Evolutionary conservation across 129 eudicot genomes (phyloP).

Genomic region (Scalesia atractyloides): DNA sequence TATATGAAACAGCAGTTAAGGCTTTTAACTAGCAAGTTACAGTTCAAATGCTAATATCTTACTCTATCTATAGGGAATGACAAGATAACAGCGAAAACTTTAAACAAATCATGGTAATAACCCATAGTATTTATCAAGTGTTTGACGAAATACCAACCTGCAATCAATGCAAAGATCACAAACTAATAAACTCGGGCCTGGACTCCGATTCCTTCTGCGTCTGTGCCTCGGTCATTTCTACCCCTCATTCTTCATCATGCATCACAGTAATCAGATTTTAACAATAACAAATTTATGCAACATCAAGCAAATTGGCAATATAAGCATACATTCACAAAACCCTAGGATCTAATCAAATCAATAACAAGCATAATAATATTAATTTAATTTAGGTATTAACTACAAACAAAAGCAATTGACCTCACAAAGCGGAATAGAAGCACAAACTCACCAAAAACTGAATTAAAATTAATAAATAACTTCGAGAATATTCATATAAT

Average conservation of each 20-base stretch:
- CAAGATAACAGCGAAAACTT: background rate
- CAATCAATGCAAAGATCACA: slow-evolving; percentile 73
- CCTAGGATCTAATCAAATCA: background rate
- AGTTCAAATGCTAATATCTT: background rate
- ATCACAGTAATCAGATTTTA: background rate
- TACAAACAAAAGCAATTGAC: no score
- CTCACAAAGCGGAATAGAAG: no score
- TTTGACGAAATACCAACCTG: slow-evolving; percentile 42
- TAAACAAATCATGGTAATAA: background rate
- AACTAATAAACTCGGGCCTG: slow-evolving; percentile 31
- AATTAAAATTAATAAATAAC: background rate
- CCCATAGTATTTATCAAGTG: background rate
- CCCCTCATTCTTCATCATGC: slow-evolving; percentile 39
- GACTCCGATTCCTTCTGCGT: slow-evolving; percentile 9
- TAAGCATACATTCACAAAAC: background rate
- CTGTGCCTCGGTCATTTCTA: no score
- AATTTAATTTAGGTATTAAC: no score
- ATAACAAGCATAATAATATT: no score
- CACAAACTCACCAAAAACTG: background rate
- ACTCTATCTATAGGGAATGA: background rate
- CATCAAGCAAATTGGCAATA: background rate
- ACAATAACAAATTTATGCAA: background rate
- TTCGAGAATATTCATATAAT: no score
- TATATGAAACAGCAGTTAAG: background rate
- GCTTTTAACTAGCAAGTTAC: background rate